Conservation (phyloP, 192 early-diverging fungal genomes). For the Backusella tuberculispora region DNA sequence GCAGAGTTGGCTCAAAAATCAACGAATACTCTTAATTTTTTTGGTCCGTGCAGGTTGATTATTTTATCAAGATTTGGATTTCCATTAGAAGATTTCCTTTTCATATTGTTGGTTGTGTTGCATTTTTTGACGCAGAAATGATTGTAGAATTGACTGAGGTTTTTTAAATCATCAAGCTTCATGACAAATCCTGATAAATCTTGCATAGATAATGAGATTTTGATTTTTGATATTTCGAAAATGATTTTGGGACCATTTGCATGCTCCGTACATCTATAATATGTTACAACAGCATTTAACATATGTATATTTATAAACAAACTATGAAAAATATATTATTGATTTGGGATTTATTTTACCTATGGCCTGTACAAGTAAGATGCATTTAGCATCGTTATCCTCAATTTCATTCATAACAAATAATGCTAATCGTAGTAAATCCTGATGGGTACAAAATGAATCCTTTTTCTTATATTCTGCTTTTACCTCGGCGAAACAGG, state of each 20-base stretch:
- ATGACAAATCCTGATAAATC: conserved; percentile 2
- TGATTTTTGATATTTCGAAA: too few relatives aligned
- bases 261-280: too few relatives aligned
- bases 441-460: neutral
- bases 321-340: neutral
- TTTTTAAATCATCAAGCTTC: neutral
- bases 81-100: too few relatives aligned
- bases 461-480: conserved; percentile 1
- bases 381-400: neutral
- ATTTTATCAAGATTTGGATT: too few relatives aligned
- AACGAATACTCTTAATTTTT: too few relatives aligned
- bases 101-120: too few relatives aligned
- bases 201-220: neutral
- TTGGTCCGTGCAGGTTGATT: too few relatives aligned
- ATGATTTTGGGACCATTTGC: too few relatives aligned
- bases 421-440: neutral
- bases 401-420: neutral
- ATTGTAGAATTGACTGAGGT: neutral
- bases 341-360: neutral
- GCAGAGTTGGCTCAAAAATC: too few relatives aligned
- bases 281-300: too few relatives aligned
- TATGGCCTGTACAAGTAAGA: neutral
- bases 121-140: too few relatives aligned
- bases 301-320: neutral
- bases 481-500: neutral